Percentiles rank a stretch among this genome's conserved stretches.
Evolutionary conservation across 805 yeast genomes (phyloP).

Genomic region (Candida dajiaensis): DNA sequence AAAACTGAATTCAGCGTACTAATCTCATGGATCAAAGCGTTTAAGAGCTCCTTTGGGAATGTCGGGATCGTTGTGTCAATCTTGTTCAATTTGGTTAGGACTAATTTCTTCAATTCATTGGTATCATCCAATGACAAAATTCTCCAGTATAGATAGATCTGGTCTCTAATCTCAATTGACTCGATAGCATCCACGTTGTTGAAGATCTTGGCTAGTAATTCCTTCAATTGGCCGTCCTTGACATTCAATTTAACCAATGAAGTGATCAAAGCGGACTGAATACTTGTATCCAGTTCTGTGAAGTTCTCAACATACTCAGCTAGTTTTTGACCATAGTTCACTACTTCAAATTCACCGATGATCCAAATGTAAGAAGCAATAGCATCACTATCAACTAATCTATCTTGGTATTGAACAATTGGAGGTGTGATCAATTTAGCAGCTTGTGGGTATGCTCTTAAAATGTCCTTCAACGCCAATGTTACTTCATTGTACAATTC

Average conservation of each 20-base stretch:
- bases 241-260: slow-evolving; percentile 53
- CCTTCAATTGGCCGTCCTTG: slow-evolving; percentile 34
- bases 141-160: slow-evolving; percentile 79
- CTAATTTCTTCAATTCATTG: slow-evolving; percentile 37
- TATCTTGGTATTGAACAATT: slow-evolving; percentile 41
- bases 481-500: slow-evolving; percentile 62
- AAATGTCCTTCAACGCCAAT: slow-evolving; percentile 54
- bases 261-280: slow-evolving; percentile 56
- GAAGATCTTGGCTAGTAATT: slow-evolving; percentile 50
- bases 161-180: slow-evolving; percentile 74
- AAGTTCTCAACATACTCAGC: slow-evolving; percentile 43
- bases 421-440: slow-evolving; percentile 50
- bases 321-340: slow-evolving; percentile 43
- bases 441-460: slow-evolving; percentile 57
- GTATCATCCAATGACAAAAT: slow-evolving; percentile 45
- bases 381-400: slow-evolving; percentile 43
- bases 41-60: slow-evolving; percentile 63
- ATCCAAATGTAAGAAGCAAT: slow-evolving; percentile 58
- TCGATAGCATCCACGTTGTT: slow-evolving; percentile 63
- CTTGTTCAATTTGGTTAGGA: slow-evolving; percentile 61
- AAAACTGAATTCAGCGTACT: slow-evolving; percentile 86
- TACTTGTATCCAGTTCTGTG: slow-evolving; percentile 49
- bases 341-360: slow-evolving; percentile 64
- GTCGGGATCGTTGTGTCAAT: slow-evolving; percentile 66
- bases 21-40: slow-evolving; percentile 65